Evolutionary conservation across 208 protist genomes (phyloP), one percentile per base, ranked within the genome.

Genomic region (Leishmania braziliensis): DNA sequence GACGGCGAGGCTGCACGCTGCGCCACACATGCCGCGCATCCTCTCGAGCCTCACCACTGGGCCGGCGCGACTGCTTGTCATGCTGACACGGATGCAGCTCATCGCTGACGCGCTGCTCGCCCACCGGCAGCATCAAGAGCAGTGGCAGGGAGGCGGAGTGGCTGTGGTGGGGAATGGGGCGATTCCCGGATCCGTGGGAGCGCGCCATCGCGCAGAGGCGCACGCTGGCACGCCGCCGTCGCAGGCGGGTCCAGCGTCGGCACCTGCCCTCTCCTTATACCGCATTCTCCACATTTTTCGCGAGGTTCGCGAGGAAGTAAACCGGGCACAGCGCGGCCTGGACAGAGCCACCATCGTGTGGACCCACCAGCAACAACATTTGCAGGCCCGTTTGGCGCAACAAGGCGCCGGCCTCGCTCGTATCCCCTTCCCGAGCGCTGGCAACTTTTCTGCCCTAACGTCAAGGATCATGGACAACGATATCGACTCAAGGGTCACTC

Each of bases 41-140:
- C 53, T 91, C 8, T 81, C 79, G 26, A 51, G 54, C 9, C 77
- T 80, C 48, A 82, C 74, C 20, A 82, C 81, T 50, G 88, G 85
- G 1, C 79, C 84, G 10, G 82, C 84, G 6, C 72, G 87, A 9
- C 77, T 90, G 62, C 72, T 90, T 48, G 62, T 88, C 54, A 76
- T 90, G 70, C 65, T 88, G n/a, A 82, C 88, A 14, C 82, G 88
- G 5, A 71, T 89, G 71, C 80, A 89, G 62, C 58, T 89, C 26
- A 83, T 87, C 60, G 88, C 85, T 6, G 77, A 86, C 54, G 78
- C 66, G n/a, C 56, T 89, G 43, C 60, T 43, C 20, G 48, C 33
- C 5, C 82, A 85, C 50, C 76, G 82, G 16, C 82, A 82, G 50
- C 50, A 74, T 46, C 48, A 62, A 23, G 56, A 71, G 51, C 16